Evolutionary conservation across 305 asterid genomes (phyloP), one percentile per base, ranked within the genome.

Genomic region (Nicotiana rustica): DNA sequence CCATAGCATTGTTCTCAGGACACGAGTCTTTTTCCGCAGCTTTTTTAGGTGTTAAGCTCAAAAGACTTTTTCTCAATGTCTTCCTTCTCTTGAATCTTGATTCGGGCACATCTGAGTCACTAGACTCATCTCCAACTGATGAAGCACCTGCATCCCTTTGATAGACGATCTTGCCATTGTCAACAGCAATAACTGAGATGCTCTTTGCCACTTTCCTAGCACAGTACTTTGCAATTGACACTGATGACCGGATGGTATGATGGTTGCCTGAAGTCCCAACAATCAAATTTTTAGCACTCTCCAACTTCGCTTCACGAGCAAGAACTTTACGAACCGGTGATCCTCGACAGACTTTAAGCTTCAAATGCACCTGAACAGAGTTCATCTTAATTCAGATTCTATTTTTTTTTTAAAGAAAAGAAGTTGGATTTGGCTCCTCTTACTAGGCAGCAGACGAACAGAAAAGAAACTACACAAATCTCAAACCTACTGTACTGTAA

Each of bases 321-420:
- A 95, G 88, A 85, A 92, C 82, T 82, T 92, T 92, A 67, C 90
- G 93, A 76, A 86, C 89, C 31, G 98, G 90, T 29, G 91, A 84
- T 78, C 98, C 99, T 89, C 93, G 93, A 82, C 97, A 89, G n/a
- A 95, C 91, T 92, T 92, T 94, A 67, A 95, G 92, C 94, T 92
- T 94, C 82, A 95, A 86, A 88, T 94, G 97, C 81, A 95, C 93
- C 99, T 95, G 77, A 29, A 71, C 44, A 52, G 84, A 60, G 75
- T 80, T 80, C 14, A 67, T 44, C 81, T 41, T 18, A 69, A 44
- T 81, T 19, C 77, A 80, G 21, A 66, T 15, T 56, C 49, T 41
- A 41, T 41, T 41, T 33, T 33, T 33, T 33, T 33, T 41, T 41
- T 8, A 41, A 41, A 41, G 12, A 17, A 25, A 66, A 31, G 65